Evolutionary conservation across 306 rosid genomes (phyloP).

Genomic region (Malus sylvestris): DNA sequence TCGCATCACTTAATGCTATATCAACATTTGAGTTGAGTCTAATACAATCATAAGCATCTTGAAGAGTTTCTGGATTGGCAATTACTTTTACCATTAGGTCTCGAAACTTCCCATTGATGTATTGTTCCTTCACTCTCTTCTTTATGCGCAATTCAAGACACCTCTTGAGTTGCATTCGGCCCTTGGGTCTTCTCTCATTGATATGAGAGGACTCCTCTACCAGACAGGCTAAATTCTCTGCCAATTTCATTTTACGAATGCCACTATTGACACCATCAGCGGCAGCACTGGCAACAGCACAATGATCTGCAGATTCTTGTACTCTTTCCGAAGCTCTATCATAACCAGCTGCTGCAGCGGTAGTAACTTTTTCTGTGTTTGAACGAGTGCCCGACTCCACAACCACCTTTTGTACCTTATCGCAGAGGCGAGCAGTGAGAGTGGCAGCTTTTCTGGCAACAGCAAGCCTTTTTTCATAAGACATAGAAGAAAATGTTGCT

Average conservation of each 20-base stretch:
- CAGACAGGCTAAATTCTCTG: slow-evolving; percentile 56
- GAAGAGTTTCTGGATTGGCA: slow-evolving; percentile 62
- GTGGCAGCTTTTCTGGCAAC: slow-evolving; percentile 3
- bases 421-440: neutral
- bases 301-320: slow-evolving; percentile 15
- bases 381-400: neutral
- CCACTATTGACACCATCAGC: slow-evolving; percentile 11
- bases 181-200: slow-evolving; percentile 26
- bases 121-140: slow-evolving; percentile 69
- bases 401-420: neutral
- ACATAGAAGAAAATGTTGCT: neutral
- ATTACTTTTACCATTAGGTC: slow-evolving; percentile 55
- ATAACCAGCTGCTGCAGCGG: neutral
- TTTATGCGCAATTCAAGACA: slow-evolving; percentile 51
- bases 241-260: slow-evolving; percentile 32
- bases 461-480: neutral
- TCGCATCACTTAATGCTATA: slow-evolving; percentile 1
- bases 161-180: slow-evolving; percentile 65
- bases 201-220: slow-evolving; percentile 39
- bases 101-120: slow-evolving; percentile 52
- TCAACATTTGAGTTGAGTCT: slow-evolving; percentile 58
- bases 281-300: slow-evolving; percentile 6
- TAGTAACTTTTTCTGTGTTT: neutral
- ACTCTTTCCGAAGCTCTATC: slow-evolving; percentile 20
- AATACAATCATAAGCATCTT: slow-evolving; percentile 59